Percentiles rank a stretch among this genome's conserved stretches.
phyloP scores from a whole-genome alignment of 345 rosid genomes.

The Capsella bursapastoris region DNA sequence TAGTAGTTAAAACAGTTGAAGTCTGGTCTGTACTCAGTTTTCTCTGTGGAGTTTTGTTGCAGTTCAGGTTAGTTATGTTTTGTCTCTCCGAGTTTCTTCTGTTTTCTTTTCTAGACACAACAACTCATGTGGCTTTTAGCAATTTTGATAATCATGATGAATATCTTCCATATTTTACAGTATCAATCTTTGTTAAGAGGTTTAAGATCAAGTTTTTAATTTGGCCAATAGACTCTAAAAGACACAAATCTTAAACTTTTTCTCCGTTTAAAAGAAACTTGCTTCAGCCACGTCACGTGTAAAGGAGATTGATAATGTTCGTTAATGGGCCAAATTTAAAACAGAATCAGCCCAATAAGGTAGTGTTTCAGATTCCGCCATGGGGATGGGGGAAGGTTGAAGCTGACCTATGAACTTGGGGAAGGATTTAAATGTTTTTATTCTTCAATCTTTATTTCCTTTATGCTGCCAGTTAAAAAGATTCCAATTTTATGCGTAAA shows the following conservation, averaged over 20 bases:
- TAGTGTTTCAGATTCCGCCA: constrained; percentile 9
- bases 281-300: not conserved
- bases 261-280: too few species aligned
- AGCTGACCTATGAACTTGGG: constrained; percentile 18
- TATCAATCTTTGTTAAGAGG: not conserved
- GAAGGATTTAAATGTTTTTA: not conserved
- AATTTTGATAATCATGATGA: constrained; percentile 46
- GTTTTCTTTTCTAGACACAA: constrained; percentile 26
- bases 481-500: constrained; percentile 9
- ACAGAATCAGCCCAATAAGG: constrained; percentile 25
- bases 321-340: not conserved
- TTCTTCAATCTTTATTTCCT: not conserved
- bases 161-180: not conserved
- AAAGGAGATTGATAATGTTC: not conserved
- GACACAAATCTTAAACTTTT: not conserved
- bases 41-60: constrained; percentile 37
- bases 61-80: constrained; percentile 32
- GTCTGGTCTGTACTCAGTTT: constrained; percentile 44
- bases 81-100: not conserved
- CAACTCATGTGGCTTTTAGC: constrained; percentile 36
- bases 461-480: constrained; percentile 3
- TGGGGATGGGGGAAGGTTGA: constrained; percentile 16
- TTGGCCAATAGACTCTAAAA: not conserved
- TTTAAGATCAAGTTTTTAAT: not conserved
- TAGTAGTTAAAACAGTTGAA: constrained; percentile 37